Percentiles rank a stretch among this genome's conserved stretches.
Evolutionary conservation across 768 basidiomycete species (phyloP).

Genomic region (Rhizopogon salebrosus): DNA sequence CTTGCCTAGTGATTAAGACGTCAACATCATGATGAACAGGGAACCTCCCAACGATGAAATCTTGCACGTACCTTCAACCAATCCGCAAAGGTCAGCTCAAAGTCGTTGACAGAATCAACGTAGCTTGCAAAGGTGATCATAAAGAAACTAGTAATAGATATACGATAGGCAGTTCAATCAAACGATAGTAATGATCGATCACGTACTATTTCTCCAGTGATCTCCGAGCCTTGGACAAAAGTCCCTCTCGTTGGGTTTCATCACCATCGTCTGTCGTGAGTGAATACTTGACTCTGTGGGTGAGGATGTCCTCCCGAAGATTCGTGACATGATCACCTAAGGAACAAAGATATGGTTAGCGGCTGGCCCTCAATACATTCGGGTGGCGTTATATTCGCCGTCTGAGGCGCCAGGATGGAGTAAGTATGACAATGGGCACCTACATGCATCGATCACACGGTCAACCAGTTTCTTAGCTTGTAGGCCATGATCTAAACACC

Average conservation of each 20-base stretch:
- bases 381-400: background rate
- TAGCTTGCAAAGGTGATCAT: constrained; percentile 91
- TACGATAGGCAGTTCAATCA: background rate
- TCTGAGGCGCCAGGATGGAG: background rate
- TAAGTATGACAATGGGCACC: constrained; percentile 16
- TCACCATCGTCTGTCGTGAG: constrained; percentile 69
- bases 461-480: constrained; percentile 89
- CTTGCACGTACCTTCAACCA: constrained; percentile 68
- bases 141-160: constrained; percentile 62
- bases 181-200: background rate
- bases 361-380: background rate
- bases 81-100: constrained; percentile 69
- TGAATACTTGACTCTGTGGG: constrained; percentile 80
- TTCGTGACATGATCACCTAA: constrained; percentile 90
- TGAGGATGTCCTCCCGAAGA: constrained; percentile 83
- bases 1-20: constrained; percentile 42
- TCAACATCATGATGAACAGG: background rate
- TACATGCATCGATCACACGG: constrained; percentile 74
- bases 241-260: constrained; percentile 43
- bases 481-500: constrained; percentile 85
- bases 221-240: constrained; percentile 62
- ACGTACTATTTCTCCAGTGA: constrained; percentile 88
- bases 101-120: constrained; percentile 61
- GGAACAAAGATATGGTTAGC: constrained; percentile 8
- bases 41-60: background rate